Evolutionary conservation across 306 rosid genomes (phyloP), one percentile per base, ranked within the genome.

Genomic region (Citrullus amarus): DNA sequence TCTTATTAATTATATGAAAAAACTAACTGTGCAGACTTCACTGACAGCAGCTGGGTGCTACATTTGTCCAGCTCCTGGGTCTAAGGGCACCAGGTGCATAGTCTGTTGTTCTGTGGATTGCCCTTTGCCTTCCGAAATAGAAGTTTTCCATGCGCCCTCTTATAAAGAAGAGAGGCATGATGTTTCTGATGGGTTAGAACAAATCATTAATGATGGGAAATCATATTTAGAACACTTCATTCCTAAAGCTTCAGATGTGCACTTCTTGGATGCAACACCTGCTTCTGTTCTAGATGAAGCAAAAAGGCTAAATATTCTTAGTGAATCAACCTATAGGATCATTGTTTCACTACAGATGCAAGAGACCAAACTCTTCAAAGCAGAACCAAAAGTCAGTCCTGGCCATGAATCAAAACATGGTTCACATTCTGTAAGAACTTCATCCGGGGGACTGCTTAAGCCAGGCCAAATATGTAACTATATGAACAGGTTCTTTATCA

Each of bases 51-150:
- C 91, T 57, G 99, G 97, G 51, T 95, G 99, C 83, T 95, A 91
- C 89, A 92, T 95, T 75, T 91, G 93, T 83, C 99, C 97, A 6
- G 91, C 90, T 80, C 97, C 99, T 6, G 91, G 97, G 77, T 92
- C 97, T 55, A 87, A 48, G 80, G 97, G 97, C 79, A 86, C 85
- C 79, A 87, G 88, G 87, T 85, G 81, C 79, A 62, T 95, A 82
- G 93, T 91, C 70, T 92, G 91, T 76, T 84, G 88, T 85, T 91
- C 97, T 9, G 90, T 89, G 57, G 86, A 87, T 70, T 81, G 82
- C 80, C 88, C 89, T 79, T 80, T 89, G 71, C 97, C 99, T 65
- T 86, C 79, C 74, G 79, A 81, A 44, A 79, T 65, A 78, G 96
- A 90, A 75, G 32, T 79, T 74, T 85, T 86, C 15, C 43, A 55